Evolutionary conservation across 208 protist species (phyloP), one percentile per base, ranked within the genome.

Genomic region (Trypanosoma cruzi): DNA sequence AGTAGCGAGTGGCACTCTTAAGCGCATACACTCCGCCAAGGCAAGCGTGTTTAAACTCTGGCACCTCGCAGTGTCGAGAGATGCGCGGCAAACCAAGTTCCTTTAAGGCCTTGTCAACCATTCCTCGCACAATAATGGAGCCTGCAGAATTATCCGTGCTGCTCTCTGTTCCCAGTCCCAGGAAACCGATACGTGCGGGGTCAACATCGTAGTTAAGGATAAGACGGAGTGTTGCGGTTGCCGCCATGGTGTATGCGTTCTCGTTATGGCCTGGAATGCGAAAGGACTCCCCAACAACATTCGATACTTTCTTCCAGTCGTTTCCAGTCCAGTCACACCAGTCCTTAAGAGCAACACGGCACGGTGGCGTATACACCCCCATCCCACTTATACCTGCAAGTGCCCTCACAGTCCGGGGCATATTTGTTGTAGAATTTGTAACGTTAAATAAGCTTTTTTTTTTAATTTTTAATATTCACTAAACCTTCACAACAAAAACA

Each of bases 1-100:
- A 70, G 66, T 88, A 95, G 64, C 92, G 89, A 5, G 76, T 68
- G 54, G 89, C 92, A 69, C 84, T 88, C 84, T 96, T 85, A 54
- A 96, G 78, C 8, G 92, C 92, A 74, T 96, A 96, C 64, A 96
- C 88, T 16, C 92, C 92, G 56, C 84, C 92, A 26, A 96, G 86
- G 73, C 92, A 96, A n/a, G 92, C 92, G 76, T 96, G 92, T 73
- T 96, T 96, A 73, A 96, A 96, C 82, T 96, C 89, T 37, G 92
- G 92, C 64, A 96, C 92, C 73, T 96, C 92, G 69, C 88, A 94
- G 80, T 93, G 73, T 61, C 89, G 88, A 24, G 89, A 91, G 58
- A 96, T 64, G 46, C 69, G 29, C 0, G 88, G 86, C 71, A 95
- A 67, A 62, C 81, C 81, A 46, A 96, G 76, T 31, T 86, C 79